Conservation (phyloP, 208 protist species). For the Leptomonas pyrrhocoris region DNA sequence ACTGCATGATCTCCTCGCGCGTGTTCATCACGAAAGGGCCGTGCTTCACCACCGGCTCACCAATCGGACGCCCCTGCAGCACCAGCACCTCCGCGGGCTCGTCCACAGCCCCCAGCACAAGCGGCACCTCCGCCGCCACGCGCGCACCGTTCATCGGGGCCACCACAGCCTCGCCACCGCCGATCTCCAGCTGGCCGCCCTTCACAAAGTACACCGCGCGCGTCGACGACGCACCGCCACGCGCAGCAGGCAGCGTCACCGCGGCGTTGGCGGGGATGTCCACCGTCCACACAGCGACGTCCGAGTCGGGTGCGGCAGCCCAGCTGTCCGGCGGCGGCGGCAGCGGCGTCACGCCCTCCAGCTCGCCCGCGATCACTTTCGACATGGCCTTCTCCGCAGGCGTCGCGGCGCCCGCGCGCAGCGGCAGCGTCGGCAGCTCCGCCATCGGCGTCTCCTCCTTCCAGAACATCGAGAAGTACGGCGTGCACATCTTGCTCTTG, state of each 20-base stretch:
- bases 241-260: conserved; percentile 39
- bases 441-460: conserved; percentile 41
- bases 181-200: conserved; percentile 28
- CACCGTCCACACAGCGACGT: conserved; percentile 58
- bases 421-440: conserved; percentile 17
- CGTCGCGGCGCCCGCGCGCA: conserved; percentile 9
- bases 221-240: conserved; percentile 20
- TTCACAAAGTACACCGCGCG: conserved; percentile 54
- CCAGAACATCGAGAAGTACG: conserved; percentile 76
- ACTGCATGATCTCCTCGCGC: conserved; percentile 86
- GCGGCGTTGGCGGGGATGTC: conserved; percentile 33
- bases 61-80: conserved; percentile 65
- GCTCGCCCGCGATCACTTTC: conserved; percentile 33
- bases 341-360: conserved; percentile 51
- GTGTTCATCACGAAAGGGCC: conserved; percentile 96
- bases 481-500: conserved; percentile 75
- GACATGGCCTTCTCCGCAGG: conserved; percentile 15
- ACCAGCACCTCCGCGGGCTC: conserved; percentile 46
- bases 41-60: conserved; percentile 89
- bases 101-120: conserved; percentile 31
- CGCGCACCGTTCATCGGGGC: conserved; percentile 30
- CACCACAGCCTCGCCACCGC: conserved; percentile 22
- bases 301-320: conserved; percentile 35
- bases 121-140: conserved; percentile 26
- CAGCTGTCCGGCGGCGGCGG: conserved; percentile 64